Base-by-base conservation (phyloP, 257 asterid genomes). In the Ilex aquifolium region DNA sequence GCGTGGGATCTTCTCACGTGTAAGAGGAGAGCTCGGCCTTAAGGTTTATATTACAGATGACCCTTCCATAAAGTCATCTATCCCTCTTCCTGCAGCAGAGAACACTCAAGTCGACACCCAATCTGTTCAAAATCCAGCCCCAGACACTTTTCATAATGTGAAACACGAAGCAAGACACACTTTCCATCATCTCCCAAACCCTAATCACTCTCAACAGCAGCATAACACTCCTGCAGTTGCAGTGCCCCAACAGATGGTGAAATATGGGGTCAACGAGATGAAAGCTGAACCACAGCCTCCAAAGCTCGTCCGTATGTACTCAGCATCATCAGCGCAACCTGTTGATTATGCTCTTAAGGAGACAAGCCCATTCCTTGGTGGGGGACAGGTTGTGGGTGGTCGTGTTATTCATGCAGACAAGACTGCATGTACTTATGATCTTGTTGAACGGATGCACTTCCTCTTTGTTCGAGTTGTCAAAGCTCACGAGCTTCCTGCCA, bases 401-500 rank as follows among this genome's bases (percentile, higher is more conserved):
- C 89, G 87, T 58, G 96, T 90, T 65, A 79, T 90, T 58, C 83
- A 84, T 42, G 73, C 84, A 2, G 80, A 84, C 62, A 74, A 83
- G 74, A 69, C 82, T 57, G 83, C 68, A 3, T 83, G 83, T 55
- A 86, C 96, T 10, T 91, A 91, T 4, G 95, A 91, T 72, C 96
- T 91, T 57, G 96, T 91, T 48, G 97, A 91, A 83, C 84, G 86
- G 72, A 87, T 91, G 96, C 89, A 88, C 56, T 91, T 85, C 73
- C 76, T 91, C 60, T 91, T 88, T 36, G 96, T 91, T 52, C 72
- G 94, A 67, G 97, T 91, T 31, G 97, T 91, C 3, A 91, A 88
- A 82, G 96, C 97, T 62, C 96, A 88, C 16, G 97, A 91, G 31
- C 91, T 91, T 40, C 96, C 96, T 2, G 81, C 84, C 17, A 85